Base-by-base conservation (phyloP, 164 flowering plant species). In the Dillenia turbinata region DNA sequence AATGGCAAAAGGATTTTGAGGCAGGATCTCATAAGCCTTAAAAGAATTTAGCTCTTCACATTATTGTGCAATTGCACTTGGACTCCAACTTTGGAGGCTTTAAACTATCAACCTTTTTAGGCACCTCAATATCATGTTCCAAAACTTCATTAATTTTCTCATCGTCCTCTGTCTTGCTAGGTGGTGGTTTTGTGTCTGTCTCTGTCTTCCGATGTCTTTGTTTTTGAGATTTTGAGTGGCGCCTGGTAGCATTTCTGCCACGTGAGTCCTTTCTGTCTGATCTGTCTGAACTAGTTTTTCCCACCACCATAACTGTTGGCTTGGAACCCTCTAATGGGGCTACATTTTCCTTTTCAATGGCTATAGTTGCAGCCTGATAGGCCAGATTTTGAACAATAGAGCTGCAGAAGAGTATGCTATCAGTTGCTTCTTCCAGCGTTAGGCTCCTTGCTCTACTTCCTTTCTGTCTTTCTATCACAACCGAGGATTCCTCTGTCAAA, bases 391-490 rank as follows among this genome's bases (percentile, higher is more conserved):
- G 96, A 66, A 89, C 78, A 50, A 91, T 85, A 40, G 99, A 89
- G 65, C 85, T 85, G 81, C 99, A 95, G 77, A 94, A 91, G 44
- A 88, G 94, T 55, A 91, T 84, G 17, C 92, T 74, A 66, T 95
- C 99, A 0, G 94, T 86, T 55, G 97, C 97, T 83, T 91, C 99
- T 61, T 95, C 96, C 60, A 91, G 79, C 2, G 94, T 86, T 14
- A 88, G 73, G 83, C 92, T 91, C 83, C 82, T 84, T 12, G 70
- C 46, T 57, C 66, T 69, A 16, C 69, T 80, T 66, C 87, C 79
- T 56, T 66, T 75, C 1, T 62, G 77, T 49, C 77, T 77, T 66
- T 76, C 87, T 2, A 81, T 79, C 67, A 71, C 46, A 8, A 84
- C 81, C 7, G 77, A 82, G 12, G 94, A 82, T 73, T 85, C 92